Evolutionary conservation across 2,329 filamentous ascomycete genomes (phyloP).

Genomic region (Talaromyces sp.): DNA sequence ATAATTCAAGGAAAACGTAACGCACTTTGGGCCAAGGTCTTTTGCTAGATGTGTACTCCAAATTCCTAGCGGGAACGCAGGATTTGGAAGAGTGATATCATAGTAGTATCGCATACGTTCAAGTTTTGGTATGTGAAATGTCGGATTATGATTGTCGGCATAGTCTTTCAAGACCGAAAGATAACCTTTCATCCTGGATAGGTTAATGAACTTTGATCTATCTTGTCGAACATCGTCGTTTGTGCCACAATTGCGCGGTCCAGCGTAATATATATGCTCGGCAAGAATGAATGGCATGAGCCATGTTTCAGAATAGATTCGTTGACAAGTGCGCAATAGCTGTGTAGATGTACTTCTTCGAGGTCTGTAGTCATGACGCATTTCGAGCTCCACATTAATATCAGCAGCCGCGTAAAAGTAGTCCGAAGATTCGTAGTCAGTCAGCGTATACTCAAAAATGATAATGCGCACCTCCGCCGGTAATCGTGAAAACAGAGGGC

Average conservation of each 20-base stretch:
- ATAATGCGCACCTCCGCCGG: neutral
- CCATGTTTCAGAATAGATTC: slow-evolving; percentile 36
- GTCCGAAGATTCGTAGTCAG: neutral
- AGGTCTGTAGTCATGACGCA: neutral
- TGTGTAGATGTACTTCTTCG: slow-evolving; percentile 36
- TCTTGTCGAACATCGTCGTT: neutral
- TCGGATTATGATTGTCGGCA: too few relatives aligned
- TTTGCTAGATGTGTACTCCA: neutral
- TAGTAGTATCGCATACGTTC: neutral
- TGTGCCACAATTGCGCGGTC: neutral
- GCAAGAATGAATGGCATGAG: slow-evolving; percentile 9
- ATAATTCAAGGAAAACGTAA: neutral
- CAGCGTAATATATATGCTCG: neutral
- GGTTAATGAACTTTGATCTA: neutral
- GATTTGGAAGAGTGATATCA: neutral
- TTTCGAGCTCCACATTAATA: neutral
- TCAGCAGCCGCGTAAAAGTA: neutral
- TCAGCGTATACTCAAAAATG: neutral
- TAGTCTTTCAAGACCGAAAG: neutral
- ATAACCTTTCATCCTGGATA: neutral
- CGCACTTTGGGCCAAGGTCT: neutral
- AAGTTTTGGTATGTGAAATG: neutral
- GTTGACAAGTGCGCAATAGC: slow-evolving; percentile 50
- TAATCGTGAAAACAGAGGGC: neutral
- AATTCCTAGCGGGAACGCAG: neutral